These are phyloP conservation scores for Ophiognomonia clavigignenti-juglandacearum DNA, from an alignment of 2,329 filamentous ascomycete species.

Conservation along the genomic window DNA sequence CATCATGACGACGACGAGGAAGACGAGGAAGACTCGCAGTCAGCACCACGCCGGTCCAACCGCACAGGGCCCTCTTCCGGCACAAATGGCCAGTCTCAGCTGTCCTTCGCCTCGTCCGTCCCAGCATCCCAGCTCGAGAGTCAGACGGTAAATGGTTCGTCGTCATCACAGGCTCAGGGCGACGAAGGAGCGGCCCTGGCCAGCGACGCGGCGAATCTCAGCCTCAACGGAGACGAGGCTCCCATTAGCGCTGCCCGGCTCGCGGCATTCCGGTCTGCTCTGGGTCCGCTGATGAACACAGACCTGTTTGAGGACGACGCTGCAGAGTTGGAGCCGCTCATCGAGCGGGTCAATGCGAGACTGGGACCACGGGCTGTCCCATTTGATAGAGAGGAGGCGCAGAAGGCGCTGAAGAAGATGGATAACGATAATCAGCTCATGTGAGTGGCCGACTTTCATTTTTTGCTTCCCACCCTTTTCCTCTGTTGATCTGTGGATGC, in stretches of 20 bases:
- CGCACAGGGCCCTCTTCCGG: constrained; percentile 30
- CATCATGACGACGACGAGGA: constrained; percentile 38
- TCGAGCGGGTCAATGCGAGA: constrained; percentile 73
- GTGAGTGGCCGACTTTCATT: constrained; percentile 49
- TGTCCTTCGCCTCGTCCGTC: constrained; percentile 75
- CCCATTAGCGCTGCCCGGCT: constrained; percentile 61
- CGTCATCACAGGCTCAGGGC: constrained; percentile 36
- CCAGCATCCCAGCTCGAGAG: constrained; percentile 65
- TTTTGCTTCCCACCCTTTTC: neutral
- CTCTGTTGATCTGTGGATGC: constrained; percentile 6
- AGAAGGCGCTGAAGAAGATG: constrained; percentile 73
- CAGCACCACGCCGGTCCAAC: constrained; percentile 40
- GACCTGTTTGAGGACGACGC: constrained; percentile 84
- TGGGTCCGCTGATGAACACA: constrained; percentile 79
- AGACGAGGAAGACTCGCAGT: constrained; percentile 43
- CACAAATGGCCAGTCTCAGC: constrained; percentile 46
- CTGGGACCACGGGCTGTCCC: constrained; percentile 44
- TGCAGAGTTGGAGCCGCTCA: constrained; percentile 68
- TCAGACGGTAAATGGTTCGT: too few species aligned
- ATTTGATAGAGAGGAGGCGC: constrained; percentile 69
- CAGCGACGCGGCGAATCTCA: constrained; percentile 35
- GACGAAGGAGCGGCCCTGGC: constrained; percentile 44
- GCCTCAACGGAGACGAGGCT: constrained; percentile 34
- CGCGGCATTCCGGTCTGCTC: constrained; percentile 68
- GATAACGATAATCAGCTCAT: constrained; percentile 86